Evolutionary conservation across 2,329 filamentous ascomycete genomes (phyloP), one percentile per base, ranked within the genome.

Genomic region (Cercospora sp.): DNA sequence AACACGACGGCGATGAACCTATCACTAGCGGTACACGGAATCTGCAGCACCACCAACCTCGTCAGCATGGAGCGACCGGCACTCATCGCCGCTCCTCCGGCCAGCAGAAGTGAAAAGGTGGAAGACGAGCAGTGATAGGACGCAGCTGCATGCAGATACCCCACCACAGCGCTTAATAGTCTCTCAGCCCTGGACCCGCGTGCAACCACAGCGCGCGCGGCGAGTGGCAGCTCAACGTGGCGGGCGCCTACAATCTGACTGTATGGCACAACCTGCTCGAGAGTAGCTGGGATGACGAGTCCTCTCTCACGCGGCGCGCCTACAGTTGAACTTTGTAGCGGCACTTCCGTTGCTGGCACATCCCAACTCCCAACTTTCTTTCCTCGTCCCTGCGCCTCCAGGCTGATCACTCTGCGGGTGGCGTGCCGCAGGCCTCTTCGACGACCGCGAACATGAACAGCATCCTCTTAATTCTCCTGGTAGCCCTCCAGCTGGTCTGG

Each of bases 391-490:
- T 43, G 32, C 53, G 37, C 40, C 49, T 51, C 51, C 40, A 60
- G 13, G 28, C 57, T 53, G 57, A 34, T 57, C 45, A 53, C 53
- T 65, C 49, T 55, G 32, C 37, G 45, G 64, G 64, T 61, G 68
- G 65, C 57, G 63, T 62, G 65, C 57, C 30, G 64, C 57, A 57
- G 58, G 21, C 13, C 30, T 63, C 18, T 18, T 51, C 43, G 30
- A 59, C 53, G 18, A 62, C 26, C 62, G 60, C 40, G 57, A 69
- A 62, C n/a, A 70, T 70, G 66, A 66, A 53, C 24, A 61, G 55
- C 26, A 49, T 63, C 21, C 34, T 68, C n/a, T 63, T 68, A 6
- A 26, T 63, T 60, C 24, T 70, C n/a, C 69, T 72, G 64, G 37
- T 67, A 18, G 26, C 66, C 37, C 40, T 70, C 28, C 60, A 58